Evolutionary conservation across 2,329 filamentous ascomycete genomes (phyloP).

Genomic region (Leptographium lundbergii): DNA sequence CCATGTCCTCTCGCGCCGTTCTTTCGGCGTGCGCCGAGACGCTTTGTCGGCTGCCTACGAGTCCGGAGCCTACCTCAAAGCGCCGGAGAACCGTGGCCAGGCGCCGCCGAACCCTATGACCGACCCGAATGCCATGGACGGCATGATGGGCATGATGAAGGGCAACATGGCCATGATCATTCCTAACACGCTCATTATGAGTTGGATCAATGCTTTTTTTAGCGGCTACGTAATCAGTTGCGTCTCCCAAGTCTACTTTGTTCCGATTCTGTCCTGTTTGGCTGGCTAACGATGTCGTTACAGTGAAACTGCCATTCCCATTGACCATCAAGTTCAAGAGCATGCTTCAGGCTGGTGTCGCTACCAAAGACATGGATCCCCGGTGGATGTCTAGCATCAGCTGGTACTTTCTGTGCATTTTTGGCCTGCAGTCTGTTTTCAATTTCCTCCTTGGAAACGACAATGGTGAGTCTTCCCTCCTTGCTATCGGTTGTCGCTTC

Average conservation of each 20-base stretch:
- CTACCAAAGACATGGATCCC: conserved; percentile 90
- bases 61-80: conserved; percentile 77
- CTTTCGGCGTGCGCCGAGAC: conserved; percentile 72
- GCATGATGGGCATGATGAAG: conserved; percentile 99
- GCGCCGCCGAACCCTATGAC: conserved; percentile 87
- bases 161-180: conserved; percentile 99
- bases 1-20: conserved; percentile 61
- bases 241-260: conserved; percentile 19
- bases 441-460: conserved; percentile 94
- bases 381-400: conserved; percentile 97
- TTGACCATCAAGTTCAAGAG: conserved; percentile 98
- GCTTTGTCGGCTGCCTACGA: conserved; percentile 72
- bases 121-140: conserved; percentile 94
- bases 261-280: neutral
- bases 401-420: conserved; percentile 97
- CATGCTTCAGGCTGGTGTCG: conserved; percentile 95
- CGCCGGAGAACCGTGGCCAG: conserved; percentile 74
- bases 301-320: conserved; percentile 92
- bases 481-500: neutral
- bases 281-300: neutral
- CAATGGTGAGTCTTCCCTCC: conserved; percentile 53
- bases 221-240: conserved; percentile 93
- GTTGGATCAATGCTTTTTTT: conserved; percentile 99
- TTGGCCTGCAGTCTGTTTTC: conserved; percentile 92
- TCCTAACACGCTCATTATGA: conserved; percentile 97